A percentile compares a stretch with the other conserved stretches of the same genome.
Evolutionary conservation across 352 stramenopile species (phyloP).

Genomic region (Globisporangium yorkense): DNA sequence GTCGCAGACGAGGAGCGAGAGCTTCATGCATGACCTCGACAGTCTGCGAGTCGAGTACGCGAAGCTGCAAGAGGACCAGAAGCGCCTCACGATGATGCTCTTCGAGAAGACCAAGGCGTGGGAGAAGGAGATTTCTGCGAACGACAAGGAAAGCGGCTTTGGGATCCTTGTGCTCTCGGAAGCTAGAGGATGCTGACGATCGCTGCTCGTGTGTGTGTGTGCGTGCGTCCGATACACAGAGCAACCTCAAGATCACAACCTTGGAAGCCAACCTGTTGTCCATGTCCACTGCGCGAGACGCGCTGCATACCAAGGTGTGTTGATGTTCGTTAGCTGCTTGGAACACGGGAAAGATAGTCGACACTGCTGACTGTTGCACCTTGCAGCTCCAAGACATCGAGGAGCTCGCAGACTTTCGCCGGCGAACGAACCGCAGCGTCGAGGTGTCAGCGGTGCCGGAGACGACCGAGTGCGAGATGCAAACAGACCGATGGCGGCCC

Average conservation of each 20-base stretch:
- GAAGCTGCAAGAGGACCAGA: conserved; percentile 43
- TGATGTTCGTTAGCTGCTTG: neutral
- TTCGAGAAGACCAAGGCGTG: conserved; percentile 75
- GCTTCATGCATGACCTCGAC: conserved; percentile 29
- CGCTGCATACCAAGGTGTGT: conserved; percentile 34
- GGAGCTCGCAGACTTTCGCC: conserved; percentile 41
- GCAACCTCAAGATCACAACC: conserved; percentile 35
- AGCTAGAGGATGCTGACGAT: too few species aligned
- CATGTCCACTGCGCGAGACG: conserved; percentile 22
- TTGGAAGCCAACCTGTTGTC: conserved; percentile 32
- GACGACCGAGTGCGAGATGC: conserved; percentile 44
- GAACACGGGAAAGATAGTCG: neutral
- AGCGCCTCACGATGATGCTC: conserved; percentile 45
- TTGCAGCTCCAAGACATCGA: conserved; percentile 56
- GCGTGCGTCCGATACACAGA: conserved; percentile 14
- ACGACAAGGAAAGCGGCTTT: conserved; percentile 25
- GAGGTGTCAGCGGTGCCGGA: conserved; percentile 40
- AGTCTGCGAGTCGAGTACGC: conserved; percentile 23
- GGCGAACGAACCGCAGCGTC: conserved; percentile 55
- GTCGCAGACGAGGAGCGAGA: conserved; percentile 20
- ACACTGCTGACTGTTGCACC: neutral
- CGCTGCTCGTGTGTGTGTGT: neutral
- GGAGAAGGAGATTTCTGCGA: conserved; percentile 55
- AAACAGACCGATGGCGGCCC: conserved; percentile 70
- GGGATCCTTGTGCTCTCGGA: neutral